Percentiles rank a stretch among this genome's conserved stretches.
Conservation (phyloP, 441 rosid genomes). For the Aleurites moluccanus region DNA sequence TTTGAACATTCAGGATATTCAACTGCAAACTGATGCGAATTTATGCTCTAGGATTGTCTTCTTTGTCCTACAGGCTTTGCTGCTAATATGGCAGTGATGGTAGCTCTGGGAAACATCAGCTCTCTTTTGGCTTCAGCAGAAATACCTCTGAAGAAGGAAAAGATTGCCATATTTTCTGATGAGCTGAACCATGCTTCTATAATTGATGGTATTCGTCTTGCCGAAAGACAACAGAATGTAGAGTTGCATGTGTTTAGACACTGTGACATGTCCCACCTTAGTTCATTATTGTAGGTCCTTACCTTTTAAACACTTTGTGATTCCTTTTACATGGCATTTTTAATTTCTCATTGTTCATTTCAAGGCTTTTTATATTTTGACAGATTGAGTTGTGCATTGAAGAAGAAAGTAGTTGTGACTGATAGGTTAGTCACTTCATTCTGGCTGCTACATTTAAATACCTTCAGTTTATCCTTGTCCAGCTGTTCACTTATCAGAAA, state of each 20-base stretch:
- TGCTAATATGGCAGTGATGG: slow-evolving; percentile 95
- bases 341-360: slow-evolving; percentile 13
- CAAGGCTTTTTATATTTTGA: slow-evolving; percentile 27
- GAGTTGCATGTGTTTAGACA: slow-evolving; percentile 70
- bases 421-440: slow-evolving; percentile 65
- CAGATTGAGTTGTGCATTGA: slow-evolving; percentile 71
- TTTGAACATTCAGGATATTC: neutral
- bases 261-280: slow-evolving; percentile 83
- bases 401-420: slow-evolving; percentile 87
- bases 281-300: slow-evolving; percentile 58
- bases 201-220: slow-evolving; percentile 90
- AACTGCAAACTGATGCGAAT: slow-evolving; percentile 34
- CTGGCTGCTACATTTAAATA: slow-evolving; percentile 8
- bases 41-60: slow-evolving; percentile 79
- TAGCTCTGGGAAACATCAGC: slow-evolving; percentile 79
- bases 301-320: slow-evolving; percentile 10
- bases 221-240: slow-evolving; percentile 62
- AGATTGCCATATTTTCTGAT: slow-evolving; percentile 88
- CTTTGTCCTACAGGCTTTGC: slow-evolving; percentile 98
- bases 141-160: slow-evolving; percentile 50
- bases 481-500: neutral
- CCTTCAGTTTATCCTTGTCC: slow-evolving; percentile 15
- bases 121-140: slow-evolving; percentile 53
- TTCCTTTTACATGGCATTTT: slow-evolving; percentile 3
- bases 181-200: slow-evolving; percentile 93